Conservation (phyloP, 164 flowering plant genomes). For the Annona cherimola region DNA sequence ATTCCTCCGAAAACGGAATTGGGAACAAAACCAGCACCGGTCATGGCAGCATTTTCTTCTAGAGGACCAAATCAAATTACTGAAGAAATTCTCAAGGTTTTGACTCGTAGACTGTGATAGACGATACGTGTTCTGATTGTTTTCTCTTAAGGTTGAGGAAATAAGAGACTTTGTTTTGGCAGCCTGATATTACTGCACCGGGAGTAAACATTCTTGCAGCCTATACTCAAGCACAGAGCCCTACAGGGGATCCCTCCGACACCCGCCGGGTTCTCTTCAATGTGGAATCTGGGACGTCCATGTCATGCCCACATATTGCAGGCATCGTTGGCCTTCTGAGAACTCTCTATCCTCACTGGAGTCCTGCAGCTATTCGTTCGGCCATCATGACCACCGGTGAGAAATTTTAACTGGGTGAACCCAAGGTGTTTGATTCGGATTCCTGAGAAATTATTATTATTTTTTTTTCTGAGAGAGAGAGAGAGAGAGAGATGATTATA, state of each 20-base stretch:
- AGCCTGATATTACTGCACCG: slow-evolving; percentile 87
- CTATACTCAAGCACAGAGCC: slow-evolving; percentile 47
- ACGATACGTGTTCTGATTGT: no score
- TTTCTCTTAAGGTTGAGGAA: no score
- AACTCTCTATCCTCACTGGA: slow-evolving; percentile 67
- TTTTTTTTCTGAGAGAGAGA: no score
- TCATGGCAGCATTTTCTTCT: slow-evolving; percentile 83
- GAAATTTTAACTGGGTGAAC: neutral
- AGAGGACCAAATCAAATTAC: slow-evolving; percentile 60
- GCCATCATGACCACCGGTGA: slow-evolving; percentile 78
- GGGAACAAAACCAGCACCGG: slow-evolving; percentile 57
- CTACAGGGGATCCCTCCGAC: slow-evolving; percentile 45
- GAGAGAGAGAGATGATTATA: neutral
- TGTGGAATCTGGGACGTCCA: slow-evolving; percentile 72
- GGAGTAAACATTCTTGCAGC: slow-evolving; percentile 74
- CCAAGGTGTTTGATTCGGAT: no score
- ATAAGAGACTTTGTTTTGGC: slow-evolving; percentile 4
- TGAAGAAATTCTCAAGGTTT: slow-evolving; percentile 80
- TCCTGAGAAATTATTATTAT: no score
- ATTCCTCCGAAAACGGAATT: slow-evolving; percentile 34
- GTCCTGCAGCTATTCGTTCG: slow-evolving; percentile 68
- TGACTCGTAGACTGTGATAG: no score
- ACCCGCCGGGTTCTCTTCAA: slow-evolving; percentile 38
- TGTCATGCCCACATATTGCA: slow-evolving; percentile 85
- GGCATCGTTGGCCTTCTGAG: slow-evolving; percentile 71